Evolutionary conservation across 768 basidiomycete genomes (phyloP), one percentile per base, ranked within the genome.

Genomic region (Sutorius australiensis): DNA sequence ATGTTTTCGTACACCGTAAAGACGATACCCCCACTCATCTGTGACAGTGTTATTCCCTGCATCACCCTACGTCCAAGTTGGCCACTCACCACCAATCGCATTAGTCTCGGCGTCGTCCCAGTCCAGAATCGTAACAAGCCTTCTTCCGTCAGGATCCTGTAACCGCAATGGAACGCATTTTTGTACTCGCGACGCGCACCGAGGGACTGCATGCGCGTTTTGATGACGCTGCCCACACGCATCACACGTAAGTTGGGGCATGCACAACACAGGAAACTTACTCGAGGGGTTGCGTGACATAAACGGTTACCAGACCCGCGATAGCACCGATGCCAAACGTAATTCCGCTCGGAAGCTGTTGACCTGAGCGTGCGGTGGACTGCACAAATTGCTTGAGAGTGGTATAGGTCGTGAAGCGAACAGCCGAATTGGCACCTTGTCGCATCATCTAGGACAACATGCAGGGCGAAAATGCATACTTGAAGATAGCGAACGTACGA

Each of bases 161-260:
- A 95, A 5, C 86, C 95, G 61, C 95, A 98, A 62, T 98, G 94
- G 74, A 98, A 89, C 3, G 94, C 86, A 64, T 99, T 98, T 34
- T 86, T 83, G 67, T 98, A 99, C 54, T 93, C 86, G 21, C 77
- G 72, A 10, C 81, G 77, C 0, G 95, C 97, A 51, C 82, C 80
- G 10, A 99, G 77, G 6, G 92, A 86, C 70, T 99, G 97, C 97
- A 98, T 99, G 24, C 95, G 83, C 11, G 97, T 98, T 73, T 98
- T 99, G 72, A 98, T 83, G 30, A 98, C 94, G 65, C 93, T 95
- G 59, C 13, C 17, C 13, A 4, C 41, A 55, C 52, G 14, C 21
- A 30, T 57, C 31, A 58, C 32, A 38, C 27, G 3, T 30, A 32
- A 17, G 21, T 31, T 12, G 3, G 6, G 8, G 14, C 12, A 41